phyloP scores from a whole-genome alignment of 2,329 filamentous ascomycete species.

The Samsoniella hepiali region DNA sequence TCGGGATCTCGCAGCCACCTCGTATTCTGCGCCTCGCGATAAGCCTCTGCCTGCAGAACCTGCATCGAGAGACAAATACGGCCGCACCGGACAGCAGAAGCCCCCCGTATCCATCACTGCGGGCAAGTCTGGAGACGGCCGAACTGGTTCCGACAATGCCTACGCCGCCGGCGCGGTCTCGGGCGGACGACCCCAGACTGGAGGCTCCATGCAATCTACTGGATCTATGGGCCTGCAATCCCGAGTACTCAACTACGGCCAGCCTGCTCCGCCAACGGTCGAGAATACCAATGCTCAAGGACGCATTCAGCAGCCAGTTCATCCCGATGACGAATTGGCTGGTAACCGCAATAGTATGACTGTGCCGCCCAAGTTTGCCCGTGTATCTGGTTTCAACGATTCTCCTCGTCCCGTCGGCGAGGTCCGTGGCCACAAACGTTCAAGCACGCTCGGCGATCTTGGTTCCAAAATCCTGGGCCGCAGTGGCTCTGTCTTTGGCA shows the following conservation, averaged over 20 bases:
- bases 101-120: slow-evolving; percentile 22
- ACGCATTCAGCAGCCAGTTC: slow-evolving; percentile 74
- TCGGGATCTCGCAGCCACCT: slow-evolving; percentile 43
- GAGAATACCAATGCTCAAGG: slow-evolving; percentile 87
- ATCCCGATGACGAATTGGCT: slow-evolving; percentile 58
- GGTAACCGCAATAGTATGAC: slow-evolving; percentile 57
- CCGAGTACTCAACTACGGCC: slow-evolving; percentile 68
- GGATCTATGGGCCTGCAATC: slow-evolving; percentile 61
- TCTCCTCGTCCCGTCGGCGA: slow-evolving; percentile 45
- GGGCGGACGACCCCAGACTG: slow-evolving; percentile 68
- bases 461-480: slow-evolving; percentile 82
- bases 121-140: slow-evolving; percentile 23
- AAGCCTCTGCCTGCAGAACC: slow-evolving; percentile 61
- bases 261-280: slow-evolving; percentile 81
- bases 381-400: slow-evolving; percentile 55
- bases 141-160: slow-evolving; percentile 39
- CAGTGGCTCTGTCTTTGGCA: slow-evolving; percentile 77
- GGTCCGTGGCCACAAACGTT: slow-evolving; percentile 61
- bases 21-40: slow-evolving; percentile 40
- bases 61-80: slow-evolving; percentile 26
- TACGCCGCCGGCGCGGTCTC: slow-evolving; percentile 43
- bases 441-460: slow-evolving; percentile 75
- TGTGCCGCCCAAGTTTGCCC: slow-evolving; percentile 57
- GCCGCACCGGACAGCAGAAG: slow-evolving; percentile 24
- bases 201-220: slow-evolving; percentile 71